phyloP scores from a whole-genome alignment of 2,329 filamentous ascomycete species.

The Metarhizium brunneum region DNA sequence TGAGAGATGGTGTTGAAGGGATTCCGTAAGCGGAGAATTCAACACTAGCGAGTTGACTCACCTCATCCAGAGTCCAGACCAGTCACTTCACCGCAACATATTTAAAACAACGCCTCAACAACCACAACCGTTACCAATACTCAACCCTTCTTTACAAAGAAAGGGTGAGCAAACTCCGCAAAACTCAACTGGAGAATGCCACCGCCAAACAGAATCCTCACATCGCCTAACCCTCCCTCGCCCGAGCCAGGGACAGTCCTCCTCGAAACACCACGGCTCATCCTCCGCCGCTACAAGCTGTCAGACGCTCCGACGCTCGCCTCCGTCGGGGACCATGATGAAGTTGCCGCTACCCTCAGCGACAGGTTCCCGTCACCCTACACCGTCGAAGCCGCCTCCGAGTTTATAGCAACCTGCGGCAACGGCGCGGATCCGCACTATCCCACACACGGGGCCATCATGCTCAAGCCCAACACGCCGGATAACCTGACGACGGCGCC shows the following conservation, averaged over 20 bases:
- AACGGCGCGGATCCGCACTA: conserved; percentile 14
- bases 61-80: no score
- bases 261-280: conserved; percentile 21
- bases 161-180: not conserved
- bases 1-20: no score
- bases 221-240: conserved; percentile 15
- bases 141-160: no score
- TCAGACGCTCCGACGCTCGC: conserved; percentile 28
- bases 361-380: conserved; percentile 38
- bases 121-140: no score
- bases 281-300: conserved; percentile 30
- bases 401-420: conserved; percentile 21
- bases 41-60: not conserved
- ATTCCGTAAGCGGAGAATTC: not conserved
- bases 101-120: no score
- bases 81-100: no score
- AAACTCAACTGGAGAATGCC: not conserved
- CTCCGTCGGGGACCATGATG: conserved; percentile 26
- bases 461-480: conserved; percentile 15
- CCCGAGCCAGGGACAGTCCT: conserved; percentile 18
- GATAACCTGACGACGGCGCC: conserved; percentile 16
- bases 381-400: conserved; percentile 26
- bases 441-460: conserved; percentile 26
- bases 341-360: conserved; percentile 29
- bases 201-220: conserved; percentile 9